Evolutionary conservation across 2,329 filamentous ascomycete species (phyloP), one percentile per base, ranked within the genome.

Genomic region (Elsinoe arachidis): DNA sequence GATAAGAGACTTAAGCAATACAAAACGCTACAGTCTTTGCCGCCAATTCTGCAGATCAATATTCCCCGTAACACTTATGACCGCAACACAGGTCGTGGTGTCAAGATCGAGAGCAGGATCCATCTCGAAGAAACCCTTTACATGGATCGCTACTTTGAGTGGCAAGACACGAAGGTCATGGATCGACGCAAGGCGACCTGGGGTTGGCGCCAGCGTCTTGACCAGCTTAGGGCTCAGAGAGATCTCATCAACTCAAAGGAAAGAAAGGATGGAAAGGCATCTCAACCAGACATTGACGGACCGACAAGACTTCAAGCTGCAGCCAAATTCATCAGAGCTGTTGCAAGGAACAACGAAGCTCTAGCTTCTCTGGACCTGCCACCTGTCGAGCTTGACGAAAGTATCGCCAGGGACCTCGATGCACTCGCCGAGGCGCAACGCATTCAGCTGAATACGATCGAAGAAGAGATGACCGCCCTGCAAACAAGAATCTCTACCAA

Each of bases 31-130:
- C 53, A 58, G 1, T 55, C 58, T 1, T 43, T 67, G n/a, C 90
- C 93, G 0, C 90, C 91, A 0, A 82, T 99, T 33, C 76, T 97
- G 15, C 91, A 96, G 65, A 84, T 99, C 44, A 87, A 90, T 62
- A 88, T 99, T 33, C 90, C 95, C 67, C 84, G 93, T 4, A 85
- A 88, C 3, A 84, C 86, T 59, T 79, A 80, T 5, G 79, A 79
- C 43, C 77, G 74, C 57, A 79, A 79, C 57, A 74, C 75, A 19
- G 66, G 70, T 34, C 65, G 66, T n/a, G 78, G 81, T 2, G 80
- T 77, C 66, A 95, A 95, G 67, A 90, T 90, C 26, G 83, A 83
- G 56, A 84, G 90, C 60, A 83, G 88, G 10, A 81, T 99, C 11
- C 78, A 83, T 17, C 82, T 99, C n/a, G 84, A 86, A 3, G 86